Percentiles rank a stretch among this genome's conserved stretches.
Conservation (phyloP, 139 green algal genomes). For the Chlamydomonas schloesseri region DNA sequence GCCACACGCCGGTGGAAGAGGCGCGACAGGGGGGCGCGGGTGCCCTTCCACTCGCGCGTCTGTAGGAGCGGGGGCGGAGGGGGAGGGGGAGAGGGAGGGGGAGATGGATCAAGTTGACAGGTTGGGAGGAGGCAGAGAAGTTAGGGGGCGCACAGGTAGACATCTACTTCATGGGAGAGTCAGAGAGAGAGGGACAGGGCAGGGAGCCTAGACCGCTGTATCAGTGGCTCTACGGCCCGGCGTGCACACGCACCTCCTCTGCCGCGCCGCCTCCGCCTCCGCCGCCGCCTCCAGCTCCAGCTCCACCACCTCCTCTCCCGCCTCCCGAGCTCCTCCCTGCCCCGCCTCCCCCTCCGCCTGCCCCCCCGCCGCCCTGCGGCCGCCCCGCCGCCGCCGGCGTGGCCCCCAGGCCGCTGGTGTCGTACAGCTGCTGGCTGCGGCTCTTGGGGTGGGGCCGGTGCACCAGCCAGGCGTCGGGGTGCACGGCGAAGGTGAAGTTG, state of each 20-base stretch:
- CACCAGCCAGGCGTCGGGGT: constrained; percentile 53
- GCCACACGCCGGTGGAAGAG: constrained; percentile 55
- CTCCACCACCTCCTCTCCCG: background rate
- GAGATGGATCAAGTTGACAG: too few relatives aligned
- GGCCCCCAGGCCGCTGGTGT: background rate
- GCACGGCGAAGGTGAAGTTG: constrained; percentile 51
- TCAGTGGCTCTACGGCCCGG: too few relatives aligned
- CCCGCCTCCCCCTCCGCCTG: background rate
- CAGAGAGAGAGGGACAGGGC: too few relatives aligned
- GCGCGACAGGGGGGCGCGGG: constrained; percentile 12
- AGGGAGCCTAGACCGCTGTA: too few relatives aligned
- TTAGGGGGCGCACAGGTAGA: too few relatives aligned
- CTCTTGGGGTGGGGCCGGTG: constrained; percentile 56
- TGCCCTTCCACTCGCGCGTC: constrained; percentile 7
- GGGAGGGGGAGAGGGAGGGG: background rate
- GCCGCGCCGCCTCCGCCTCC: too few relatives aligned
- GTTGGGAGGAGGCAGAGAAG: background rate
- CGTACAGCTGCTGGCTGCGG: constrained; percentile 45
- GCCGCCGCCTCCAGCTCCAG: background rate
- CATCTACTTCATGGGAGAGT: too few relatives aligned
- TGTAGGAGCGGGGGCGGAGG: too few relatives aligned
- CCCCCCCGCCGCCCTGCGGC: too few relatives aligned
- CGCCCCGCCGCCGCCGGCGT: background rate
- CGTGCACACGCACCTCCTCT: too few relatives aligned
- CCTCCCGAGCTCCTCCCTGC: background rate